Evolutionary conservation across 2,329 filamentous ascomycete genomes (phyloP).

Genomic region (Claviceps capensis): DNA sequence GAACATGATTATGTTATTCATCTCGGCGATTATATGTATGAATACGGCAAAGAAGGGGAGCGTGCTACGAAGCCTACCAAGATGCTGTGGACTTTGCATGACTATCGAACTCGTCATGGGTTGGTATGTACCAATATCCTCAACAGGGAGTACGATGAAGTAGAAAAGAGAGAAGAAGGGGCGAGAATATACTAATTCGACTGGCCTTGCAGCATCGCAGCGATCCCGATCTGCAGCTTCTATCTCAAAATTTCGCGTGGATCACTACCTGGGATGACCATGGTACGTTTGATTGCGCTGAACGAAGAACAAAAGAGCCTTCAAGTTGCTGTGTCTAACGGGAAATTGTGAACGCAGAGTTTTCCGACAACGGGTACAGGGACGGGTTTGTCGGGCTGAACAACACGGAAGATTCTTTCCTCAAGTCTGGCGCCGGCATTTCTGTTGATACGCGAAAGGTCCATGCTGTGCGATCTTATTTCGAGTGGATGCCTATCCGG

Average conservation of each 20-base stretch:
- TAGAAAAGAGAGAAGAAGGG: neutral
- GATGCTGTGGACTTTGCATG: slow-evolving; percentile 22
- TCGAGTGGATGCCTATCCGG: slow-evolving; percentile 40
- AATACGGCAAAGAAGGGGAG: slow-evolving; percentile 26
- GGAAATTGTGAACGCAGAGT: slow-evolving; percentile 18
- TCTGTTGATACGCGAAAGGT: slow-evolving; percentile 60
- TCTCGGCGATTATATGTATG: slow-evolving; percentile 52
- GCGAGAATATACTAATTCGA: neutral
- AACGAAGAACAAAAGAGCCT: neutral
- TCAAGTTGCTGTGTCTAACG: neutral
- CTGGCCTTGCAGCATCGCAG: slow-evolving; percentile 20
- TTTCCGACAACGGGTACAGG: slow-evolving; percentile 51
- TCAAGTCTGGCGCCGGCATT: slow-evolving; percentile 38
- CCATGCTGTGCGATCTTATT: slow-evolving; percentile 58
- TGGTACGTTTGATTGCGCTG: slow-evolving; percentile 20
- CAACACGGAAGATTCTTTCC: slow-evolving; percentile 54
- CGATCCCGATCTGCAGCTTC: slow-evolving; percentile 27
- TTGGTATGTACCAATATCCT: slow-evolving; percentile 13
- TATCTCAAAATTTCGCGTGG: slow-evolving; percentile 29
- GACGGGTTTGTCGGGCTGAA: slow-evolving; percentile 47
- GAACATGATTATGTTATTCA: slow-evolving; percentile 46
- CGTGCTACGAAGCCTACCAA: slow-evolving; percentile 15
- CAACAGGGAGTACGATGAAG: neutral
- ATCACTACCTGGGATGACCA: slow-evolving; percentile 33
- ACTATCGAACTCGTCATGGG: slow-evolving; percentile 28